phyloP scores from a whole-genome alignment of 2,329 filamentous ascomycete species.

The Nemania sp. region DNA sequence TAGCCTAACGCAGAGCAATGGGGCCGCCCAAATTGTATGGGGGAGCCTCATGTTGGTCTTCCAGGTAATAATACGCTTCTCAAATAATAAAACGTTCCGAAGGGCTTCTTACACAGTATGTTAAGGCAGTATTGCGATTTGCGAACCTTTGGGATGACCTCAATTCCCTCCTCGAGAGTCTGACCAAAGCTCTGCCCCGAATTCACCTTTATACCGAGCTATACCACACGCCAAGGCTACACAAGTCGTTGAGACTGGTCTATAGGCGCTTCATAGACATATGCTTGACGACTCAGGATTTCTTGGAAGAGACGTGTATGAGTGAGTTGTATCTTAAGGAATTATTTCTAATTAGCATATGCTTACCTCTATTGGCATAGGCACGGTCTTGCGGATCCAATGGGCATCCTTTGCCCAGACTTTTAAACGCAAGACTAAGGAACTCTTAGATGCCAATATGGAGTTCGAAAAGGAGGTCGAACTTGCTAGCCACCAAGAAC shows the following conservation, averaged over 20 bases:
- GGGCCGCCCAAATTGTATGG: no score
- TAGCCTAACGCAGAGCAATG: no score
- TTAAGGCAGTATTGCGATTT: constrained; percentile 5
- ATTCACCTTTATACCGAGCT: constrained; percentile 4
- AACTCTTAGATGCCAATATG: constrained; percentile 1
- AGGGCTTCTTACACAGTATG: background rate
- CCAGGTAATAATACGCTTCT: no score
- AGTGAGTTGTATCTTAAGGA: background rate
- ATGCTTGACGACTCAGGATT: constrained; percentile 2
- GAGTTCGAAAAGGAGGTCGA: constrained; percentile 1
- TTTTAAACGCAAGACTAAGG: background rate
- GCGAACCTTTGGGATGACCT: constrained; percentile 3
- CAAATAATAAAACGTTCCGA: background rate
- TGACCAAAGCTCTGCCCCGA: constrained; percentile 2
- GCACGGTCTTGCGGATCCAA: background rate
- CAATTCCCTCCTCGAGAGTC: constrained; percentile 1
- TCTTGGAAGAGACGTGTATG: constrained; percentile 5
- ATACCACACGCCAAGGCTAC: constrained; percentile 3
- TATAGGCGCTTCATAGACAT: constrained; percentile 5
- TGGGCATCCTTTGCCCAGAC: background rate
- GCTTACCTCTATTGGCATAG: background rate
- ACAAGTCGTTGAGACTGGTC: constrained; percentile 3
- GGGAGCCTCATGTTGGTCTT: no score
- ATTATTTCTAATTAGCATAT: background rate
- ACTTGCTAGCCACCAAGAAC: constrained; percentile 1